Evolutionary conservation across 768 basidiomycete species (phyloP), one percentile per base, ranked within the genome.

Genomic region (Cystobasidium ongulense): DNA sequence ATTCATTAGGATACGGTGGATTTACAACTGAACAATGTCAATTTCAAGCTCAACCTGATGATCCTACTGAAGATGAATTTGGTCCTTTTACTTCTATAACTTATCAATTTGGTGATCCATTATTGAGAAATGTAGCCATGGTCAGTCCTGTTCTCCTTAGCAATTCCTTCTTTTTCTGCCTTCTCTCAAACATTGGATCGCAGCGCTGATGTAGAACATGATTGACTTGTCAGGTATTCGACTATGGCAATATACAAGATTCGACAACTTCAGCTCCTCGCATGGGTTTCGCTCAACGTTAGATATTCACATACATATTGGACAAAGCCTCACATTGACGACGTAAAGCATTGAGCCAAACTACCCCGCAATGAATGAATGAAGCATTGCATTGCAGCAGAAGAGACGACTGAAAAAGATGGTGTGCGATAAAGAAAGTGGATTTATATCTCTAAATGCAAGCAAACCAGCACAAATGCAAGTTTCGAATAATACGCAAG

Each of bases 21-120:
- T 61, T 8, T 10, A 29, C 53, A 17, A 33, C 29, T 8, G 13
- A 54, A n/a, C 29, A 36, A 33, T 71, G 68, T 43, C 68, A 71
- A 25, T 54, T 59, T n/a, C 68, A 71, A 71, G 54, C 31, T n/a
- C 68, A 71, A 54, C 68, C 68, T 15, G 8, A n/a, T 59, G 21
- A 46, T 7, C 68, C 68, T 59, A 71, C 68, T 2, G 33, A 23
- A 21, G 38, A 71, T 59, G 68, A 71, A 52, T 36, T 71, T 43
- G 68, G 68, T 29, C 68, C 68, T 41, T 46, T 21, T 21, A 71
- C 68, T 29, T 54, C 68, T 27, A 27, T 57, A 52, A 71, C 53
- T 36, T 59, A 71, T 31, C 68, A 57, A 23, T 46, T 71, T 29
- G 68, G 68, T 35, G 68, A 54, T 21, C 52, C 54, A 1, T 61